Conservation (phyloP, 2,329 filamentous ascomycete species). For the Claviceps sp. region DNA sequence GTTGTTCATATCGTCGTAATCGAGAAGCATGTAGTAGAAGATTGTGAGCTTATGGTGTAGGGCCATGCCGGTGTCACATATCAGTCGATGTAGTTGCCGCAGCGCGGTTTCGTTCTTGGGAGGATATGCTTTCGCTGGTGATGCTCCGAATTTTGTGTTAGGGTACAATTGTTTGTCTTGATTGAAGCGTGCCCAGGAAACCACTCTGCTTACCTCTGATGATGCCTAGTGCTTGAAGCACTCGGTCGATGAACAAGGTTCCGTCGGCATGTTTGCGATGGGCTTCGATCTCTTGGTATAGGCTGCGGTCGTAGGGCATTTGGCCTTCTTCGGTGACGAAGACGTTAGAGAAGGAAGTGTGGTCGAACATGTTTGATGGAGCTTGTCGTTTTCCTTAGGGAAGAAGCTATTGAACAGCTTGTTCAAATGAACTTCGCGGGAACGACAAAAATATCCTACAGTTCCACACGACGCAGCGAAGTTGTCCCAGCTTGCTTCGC, state of each 20-base stretch:
- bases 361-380: constrained; percentile 40
- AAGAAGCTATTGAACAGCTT: background rate
- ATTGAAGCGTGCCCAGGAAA: background rate
- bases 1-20: constrained; percentile 46
- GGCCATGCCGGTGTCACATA: constrained; percentile 50
- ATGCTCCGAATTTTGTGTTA: background rate
- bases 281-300: constrained; percentile 48
- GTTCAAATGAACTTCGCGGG: too few relatives aligned
- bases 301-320: constrained; percentile 48
- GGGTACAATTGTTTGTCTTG: background rate
- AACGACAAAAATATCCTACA: background rate
- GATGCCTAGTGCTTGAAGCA: constrained; percentile 57
- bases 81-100: constrained; percentile 54
- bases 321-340: constrained; percentile 45
- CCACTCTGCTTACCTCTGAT: constrained; percentile 40
- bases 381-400: background rate
- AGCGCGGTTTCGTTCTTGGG: constrained; percentile 57
- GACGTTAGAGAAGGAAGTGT: constrained; percentile 53
- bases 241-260: constrained; percentile 65
- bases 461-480: background rate
- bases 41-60: constrained; percentile 71
- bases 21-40: constrained; percentile 72
- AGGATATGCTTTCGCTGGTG: constrained; percentile 53
- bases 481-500: background rate
- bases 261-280: constrained; percentile 56